These are phyloP conservation scores for Tylopilus plumbeoviolaceoides DNA, from an alignment of 768 basidiomycete genomes.

Conservation along the genomic window DNA sequence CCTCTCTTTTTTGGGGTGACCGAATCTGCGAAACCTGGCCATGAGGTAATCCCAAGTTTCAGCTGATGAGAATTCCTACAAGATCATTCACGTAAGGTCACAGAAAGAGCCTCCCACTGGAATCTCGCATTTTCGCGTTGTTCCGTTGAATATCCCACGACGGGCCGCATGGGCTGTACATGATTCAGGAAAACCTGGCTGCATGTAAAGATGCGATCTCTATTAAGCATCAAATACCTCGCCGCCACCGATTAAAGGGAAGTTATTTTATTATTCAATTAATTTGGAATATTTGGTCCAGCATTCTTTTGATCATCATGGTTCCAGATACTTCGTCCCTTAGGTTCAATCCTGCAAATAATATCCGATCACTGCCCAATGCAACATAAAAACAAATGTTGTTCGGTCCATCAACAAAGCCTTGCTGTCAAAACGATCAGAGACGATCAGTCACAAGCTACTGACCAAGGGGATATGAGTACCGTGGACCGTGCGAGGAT, in stretches of 20 bases:
- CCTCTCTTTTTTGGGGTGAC: background rate
- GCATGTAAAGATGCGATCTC: background rate
- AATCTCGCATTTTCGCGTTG: background rate
- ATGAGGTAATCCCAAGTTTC: background rate
- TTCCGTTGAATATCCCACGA: constrained; percentile 1
- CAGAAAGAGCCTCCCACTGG: background rate
- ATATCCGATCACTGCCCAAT: constrained; percentile 6
- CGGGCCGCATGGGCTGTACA: background rate
- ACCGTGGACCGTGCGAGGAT: too few species aligned
- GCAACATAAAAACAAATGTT: background rate
- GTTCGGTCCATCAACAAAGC: background rate
- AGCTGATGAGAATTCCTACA: background rate
- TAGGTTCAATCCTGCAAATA: background rate
- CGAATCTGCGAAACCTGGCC: background rate
- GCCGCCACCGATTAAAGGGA: background rate
- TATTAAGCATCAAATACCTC: constrained; percentile 1
- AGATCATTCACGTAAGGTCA: constrained; percentile 5
- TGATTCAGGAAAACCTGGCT: background rate
- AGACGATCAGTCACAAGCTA: background rate
- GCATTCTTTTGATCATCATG: background rate
- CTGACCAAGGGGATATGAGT: background rate
- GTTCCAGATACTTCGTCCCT: background rate
- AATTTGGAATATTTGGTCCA: constrained; percentile 6
- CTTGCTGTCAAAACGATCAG: background rate
- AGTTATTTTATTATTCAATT: constrained; percentile 4